Base-by-base conservation (phyloP, 805 yeast genomes). In the Hanseniaspora jakobsenii region DNA sequence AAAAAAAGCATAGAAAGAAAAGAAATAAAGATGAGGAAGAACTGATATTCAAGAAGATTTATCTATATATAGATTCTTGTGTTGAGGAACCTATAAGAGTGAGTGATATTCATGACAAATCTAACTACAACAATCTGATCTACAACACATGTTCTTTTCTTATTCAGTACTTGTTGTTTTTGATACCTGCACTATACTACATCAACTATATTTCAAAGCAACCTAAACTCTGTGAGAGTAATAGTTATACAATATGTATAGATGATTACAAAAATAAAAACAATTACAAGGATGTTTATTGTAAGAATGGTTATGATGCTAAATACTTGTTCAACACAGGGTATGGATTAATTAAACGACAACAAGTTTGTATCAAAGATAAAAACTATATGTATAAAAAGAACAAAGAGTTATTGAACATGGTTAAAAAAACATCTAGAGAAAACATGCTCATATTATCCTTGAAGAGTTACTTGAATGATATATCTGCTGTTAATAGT, bases 271-370 rank as follows among this genome's bases (percentile, higher is more conserved):
- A 21, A 34, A 34, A n/a, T n/a, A n/a, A n/a, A n/a, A n/a, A n/a
- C n/a, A n/a, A n/a, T n/a, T n/a, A n/a, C n/a, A n/a, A n/a, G n/a
- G n/a, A n/a, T n/a, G n/a, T 28, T 12, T 34, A 7, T n/a, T 42
- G 46, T 14, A 35, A 42, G 35, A 27, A 12, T 7, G 35, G 36
- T 7, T 28, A 42, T 24, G 36, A 42, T 17, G 29, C 46, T 3
- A 42, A 42, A n/a, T 35, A 28, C 27, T 26, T 38, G 2, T 17
- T 32, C 5, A 22, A 23, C 13, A 28, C 29, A 10, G 18, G 32
- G 2, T 42, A 42, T 28, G 46, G 46, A 8, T 17, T 42, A 7
- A n/a, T 24, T 6, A 14, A 5, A 3, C 28, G 29, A 10, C 19
- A 35, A 42, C 34, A 42, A 18, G 19, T 14, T 10, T 42, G 46